Conservation (phyloP, 176 grass and related monocot species). For the Rhipidocladum racemiflorum region DNA sequence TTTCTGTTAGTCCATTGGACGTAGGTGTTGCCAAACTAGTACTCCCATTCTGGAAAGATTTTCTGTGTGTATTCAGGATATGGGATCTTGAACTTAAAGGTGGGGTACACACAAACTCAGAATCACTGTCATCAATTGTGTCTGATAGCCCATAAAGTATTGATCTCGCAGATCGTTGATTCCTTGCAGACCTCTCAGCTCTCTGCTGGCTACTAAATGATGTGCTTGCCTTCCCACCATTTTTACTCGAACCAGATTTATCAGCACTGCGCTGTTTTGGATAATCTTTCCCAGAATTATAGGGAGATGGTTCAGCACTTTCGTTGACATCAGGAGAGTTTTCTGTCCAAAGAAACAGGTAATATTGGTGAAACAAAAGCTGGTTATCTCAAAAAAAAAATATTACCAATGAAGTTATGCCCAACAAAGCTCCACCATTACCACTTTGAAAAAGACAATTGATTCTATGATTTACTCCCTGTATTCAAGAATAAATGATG, state of each 20-base stretch:
- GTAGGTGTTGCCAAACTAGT: slow-evolving; percentile 21
- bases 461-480: background rate
- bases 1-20: slow-evolving; percentile 41
- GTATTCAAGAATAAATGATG: background rate
- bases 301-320: slow-evolving; percentile 33
- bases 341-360: slow-evolving; percentile 32
- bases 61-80: slow-evolving; percentile 19
- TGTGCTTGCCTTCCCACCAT: slow-evolving; percentile 4
- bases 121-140: slow-evolving; percentile 53
- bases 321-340: slow-evolving; percentile 41
- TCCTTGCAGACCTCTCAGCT: slow-evolving; percentile 43
- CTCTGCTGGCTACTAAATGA: slow-evolving; percentile 27
- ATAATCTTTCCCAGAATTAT: slow-evolving; percentile 42
- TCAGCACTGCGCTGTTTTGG: slow-evolving; percentile 13
- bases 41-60: slow-evolving; percentile 31
- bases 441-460: background rate
- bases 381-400: slow-evolving; percentile 11
- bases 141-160: slow-evolving; percentile 35
- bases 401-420: slow-evolving; percentile 6
- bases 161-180: slow-evolving; percentile 12
- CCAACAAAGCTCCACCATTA: background rate
- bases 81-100: slow-evolving; percentile 38
- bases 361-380: slow-evolving; percentile 14
- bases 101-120: slow-evolving; percentile 34
- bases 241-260: slow-evolving; percentile 27